These are phyloP conservation scores for Phaeotremella skinneri DNA, from an alignment of 768 basidiomycete species.

Conservation along the genomic window DNA sequence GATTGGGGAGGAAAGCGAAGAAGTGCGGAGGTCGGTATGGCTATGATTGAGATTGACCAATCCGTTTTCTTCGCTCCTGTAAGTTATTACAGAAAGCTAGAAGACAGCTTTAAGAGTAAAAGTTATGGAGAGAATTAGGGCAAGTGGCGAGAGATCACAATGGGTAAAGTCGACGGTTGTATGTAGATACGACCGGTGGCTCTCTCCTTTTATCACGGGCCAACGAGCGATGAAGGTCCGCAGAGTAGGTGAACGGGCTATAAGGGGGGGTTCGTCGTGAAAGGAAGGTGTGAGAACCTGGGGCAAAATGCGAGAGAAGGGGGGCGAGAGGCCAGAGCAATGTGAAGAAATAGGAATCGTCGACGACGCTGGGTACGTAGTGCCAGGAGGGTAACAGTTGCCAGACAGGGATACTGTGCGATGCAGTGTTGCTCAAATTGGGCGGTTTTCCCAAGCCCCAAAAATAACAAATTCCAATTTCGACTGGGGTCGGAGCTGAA, in stretches of 20 bases:
- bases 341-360: too few relatives aligned
- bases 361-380: neutral
- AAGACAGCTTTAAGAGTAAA: neutral
- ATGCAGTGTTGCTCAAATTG: too few relatives aligned
- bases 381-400: too few relatives aligned
- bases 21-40: conserved; percentile 42
- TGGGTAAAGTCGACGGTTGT: neutral
- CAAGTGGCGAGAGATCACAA: conserved; percentile 1
- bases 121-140: neutral
- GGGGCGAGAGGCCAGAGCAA: too few relatives aligned
- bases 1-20: conserved; percentile 40
- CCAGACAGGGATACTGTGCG: too few relatives aligned
- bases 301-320: too few relatives aligned
- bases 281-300: too few relatives aligned
- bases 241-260: neutral
- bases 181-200: neutral
- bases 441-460: too few relatives aligned
- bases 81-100: neutral
- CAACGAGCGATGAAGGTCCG: neutral
- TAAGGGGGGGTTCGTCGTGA: neutral
- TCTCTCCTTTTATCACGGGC: neutral
- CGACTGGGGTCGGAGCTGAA: neutral
- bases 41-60: conserved; percentile 31
- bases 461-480: neutral
- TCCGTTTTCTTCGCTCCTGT: conserved; percentile 46